Percentiles rank a stretch among this genome's conserved stretches.
phyloP scores from a whole-genome alignment of 176 grass and related monocot species.

The Tillandsia leiboldiana region DNA sequence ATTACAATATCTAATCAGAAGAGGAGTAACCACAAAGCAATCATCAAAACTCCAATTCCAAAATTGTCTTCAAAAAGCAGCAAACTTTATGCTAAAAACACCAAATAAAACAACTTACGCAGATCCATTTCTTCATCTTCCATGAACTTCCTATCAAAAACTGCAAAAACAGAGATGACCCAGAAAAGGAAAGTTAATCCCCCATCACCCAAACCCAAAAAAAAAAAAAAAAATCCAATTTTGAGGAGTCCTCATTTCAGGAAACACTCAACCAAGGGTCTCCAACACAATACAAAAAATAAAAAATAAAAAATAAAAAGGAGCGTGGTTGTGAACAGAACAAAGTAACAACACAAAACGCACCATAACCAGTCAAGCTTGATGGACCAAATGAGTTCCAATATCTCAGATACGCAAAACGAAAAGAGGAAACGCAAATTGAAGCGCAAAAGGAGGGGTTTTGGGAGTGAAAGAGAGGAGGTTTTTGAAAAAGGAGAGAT shows the following conservation, averaged over 20 bases:
- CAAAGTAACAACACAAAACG: no score
- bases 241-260: background rate
- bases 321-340: no score
- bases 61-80: background rate
- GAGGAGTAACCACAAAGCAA: background rate
- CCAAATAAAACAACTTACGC: conserved; percentile 13
- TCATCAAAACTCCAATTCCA: background rate
- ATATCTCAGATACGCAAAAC: no score
- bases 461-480: no score
- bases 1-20: background rate
- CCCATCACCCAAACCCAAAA: conserved; percentile 1
- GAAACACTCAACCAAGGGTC: background rate
- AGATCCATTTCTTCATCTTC: conserved; percentile 25
- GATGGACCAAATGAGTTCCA: no score
- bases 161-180: conserved; percentile 15
- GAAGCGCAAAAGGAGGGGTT: no score
- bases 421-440: no score
- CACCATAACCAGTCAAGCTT: no score
- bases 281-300: background rate
- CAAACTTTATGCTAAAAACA: background rate
- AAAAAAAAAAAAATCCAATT: conserved; percentile 8
- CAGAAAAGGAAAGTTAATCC: conserved; percentile 12
- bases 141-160: conserved; percentile 9
- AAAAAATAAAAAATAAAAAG: background rate
- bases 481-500: no score